Evolutionary conservation across 495 filamentous ascomycete species (phyloP).

Genomic region (Aspergillus carlsbadensis): DNA sequence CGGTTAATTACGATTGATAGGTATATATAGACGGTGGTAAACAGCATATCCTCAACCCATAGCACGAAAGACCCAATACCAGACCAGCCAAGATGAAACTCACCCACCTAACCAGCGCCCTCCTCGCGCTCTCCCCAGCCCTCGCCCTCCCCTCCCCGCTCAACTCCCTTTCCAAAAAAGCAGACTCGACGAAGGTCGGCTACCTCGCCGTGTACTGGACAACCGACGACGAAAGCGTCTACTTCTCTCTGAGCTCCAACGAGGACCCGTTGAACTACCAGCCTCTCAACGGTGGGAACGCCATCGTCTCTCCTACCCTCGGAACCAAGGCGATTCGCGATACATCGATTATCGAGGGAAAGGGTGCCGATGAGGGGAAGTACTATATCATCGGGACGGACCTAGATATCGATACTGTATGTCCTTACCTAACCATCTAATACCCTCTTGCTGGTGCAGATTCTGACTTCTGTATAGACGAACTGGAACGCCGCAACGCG

Average conservation of each 20-base stretch:
- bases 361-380: conserved; percentile 13
- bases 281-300: conserved; percentile 5
- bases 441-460: no score
- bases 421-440: neutral
- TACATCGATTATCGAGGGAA: conserved; percentile 9
- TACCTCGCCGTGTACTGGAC: conserved; percentile 21
- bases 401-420: conserved; percentile 16
- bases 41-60: no score
- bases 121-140: neutral
- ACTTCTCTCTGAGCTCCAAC: conserved; percentile 19
- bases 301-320: conserved; percentile 14
- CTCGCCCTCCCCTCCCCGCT: neutral
- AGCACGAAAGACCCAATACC: neutral
- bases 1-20: neutral
- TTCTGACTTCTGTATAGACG: conserved; percentile 11
- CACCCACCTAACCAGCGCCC: neutral
- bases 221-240: conserved; percentile 19
- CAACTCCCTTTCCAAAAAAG: conserved; percentile 1
- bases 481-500: conserved; percentile 15
- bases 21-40: no score
- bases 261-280: conserved; percentile 8
- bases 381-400: conserved; percentile 22
- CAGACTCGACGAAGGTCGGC: conserved; percentile 12
- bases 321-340: conserved; percentile 19
- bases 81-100: conserved; percentile 2